These are phyloP conservation scores for Cordyceps tenuipes DNA, from an alignment of 2,329 filamentous ascomycete species.

Conservation along the genomic window DNA sequence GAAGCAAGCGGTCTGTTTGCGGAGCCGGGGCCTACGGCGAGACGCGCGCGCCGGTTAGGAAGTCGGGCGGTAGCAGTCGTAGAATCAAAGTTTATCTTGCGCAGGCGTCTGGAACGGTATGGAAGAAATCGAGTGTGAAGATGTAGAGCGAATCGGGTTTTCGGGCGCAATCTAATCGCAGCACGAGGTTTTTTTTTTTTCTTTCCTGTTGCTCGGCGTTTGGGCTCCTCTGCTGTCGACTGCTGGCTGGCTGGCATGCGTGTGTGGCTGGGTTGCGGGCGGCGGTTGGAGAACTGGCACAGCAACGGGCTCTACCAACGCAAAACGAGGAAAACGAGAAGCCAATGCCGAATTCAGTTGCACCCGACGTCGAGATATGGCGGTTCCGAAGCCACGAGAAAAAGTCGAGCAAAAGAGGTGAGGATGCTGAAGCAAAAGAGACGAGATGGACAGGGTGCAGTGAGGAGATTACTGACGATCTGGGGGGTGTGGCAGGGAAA, in stretches of 20 bases:
- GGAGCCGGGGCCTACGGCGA: neutral
- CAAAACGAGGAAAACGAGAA: neutral
- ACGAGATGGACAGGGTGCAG: neutral
- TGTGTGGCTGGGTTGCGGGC: neutral
- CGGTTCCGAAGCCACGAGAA: neutral
- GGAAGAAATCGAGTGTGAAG: neutral
- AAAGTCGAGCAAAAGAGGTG: neutral
- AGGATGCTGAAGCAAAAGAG: neutral
- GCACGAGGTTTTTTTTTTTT: neutral
- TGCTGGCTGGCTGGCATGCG: neutral
- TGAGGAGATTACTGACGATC: slow-evolving; percentile 8
- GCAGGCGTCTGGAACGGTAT: neutral
- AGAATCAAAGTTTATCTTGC: neutral
- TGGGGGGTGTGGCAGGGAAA: slow-evolving; percentile 6
- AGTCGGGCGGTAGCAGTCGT: neutral
- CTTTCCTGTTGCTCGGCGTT: neutral
- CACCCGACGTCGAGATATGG: neutral
- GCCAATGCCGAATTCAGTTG: neutral
- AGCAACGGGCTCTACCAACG: slow-evolving; percentile 1
- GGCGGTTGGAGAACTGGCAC: neutral
- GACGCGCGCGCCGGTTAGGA: neutral
- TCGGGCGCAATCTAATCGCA: neutral
- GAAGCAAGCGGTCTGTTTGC: slow-evolving; percentile 5
- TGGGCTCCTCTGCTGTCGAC: neutral
- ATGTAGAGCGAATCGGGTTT: neutral